Evolutionary conservation across 2,329 filamentous ascomycete genomes (phyloP).

Genomic region (Talaromyces funiculosus): DNA sequence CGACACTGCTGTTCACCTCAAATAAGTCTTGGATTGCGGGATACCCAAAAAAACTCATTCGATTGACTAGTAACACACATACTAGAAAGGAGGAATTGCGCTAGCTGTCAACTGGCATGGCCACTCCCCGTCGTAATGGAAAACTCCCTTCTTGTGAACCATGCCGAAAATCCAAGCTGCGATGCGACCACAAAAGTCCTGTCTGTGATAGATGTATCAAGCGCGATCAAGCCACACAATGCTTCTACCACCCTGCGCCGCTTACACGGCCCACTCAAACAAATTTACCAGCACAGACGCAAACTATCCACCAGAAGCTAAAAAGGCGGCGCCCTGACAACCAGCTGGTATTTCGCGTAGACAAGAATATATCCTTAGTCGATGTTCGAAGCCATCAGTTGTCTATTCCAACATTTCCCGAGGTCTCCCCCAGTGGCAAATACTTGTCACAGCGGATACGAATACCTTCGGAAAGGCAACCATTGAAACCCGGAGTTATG

Average conservation of each 20-base stretch:
- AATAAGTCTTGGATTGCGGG: not conserved
- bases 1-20: not conserved
- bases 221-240: not conserved
- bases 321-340: not conserved
- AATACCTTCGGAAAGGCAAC: not conserved
- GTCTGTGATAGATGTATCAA: not conserved
- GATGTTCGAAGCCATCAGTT: not conserved
- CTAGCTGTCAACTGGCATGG: not conserved
- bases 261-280: not conserved
- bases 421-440: not conserved
- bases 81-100: not conserved
- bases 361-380: not conserved
- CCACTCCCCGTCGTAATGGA: not conserved
- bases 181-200: not conserved
- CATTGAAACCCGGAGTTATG: not conserved
- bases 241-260: not conserved
- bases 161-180: not conserved
- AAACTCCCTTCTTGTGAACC: not conserved
- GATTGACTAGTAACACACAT: not conserved
- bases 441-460: not conserved
- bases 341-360: not conserved
- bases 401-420: not conserved
- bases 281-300: not conserved
- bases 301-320: not conserved
- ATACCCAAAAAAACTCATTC: not conserved